Evolutionary conservation across 169 alveolate genomes (phyloP), one percentile per base, ranked within the genome.

Genomic region (Plasmodium relictum): DNA sequence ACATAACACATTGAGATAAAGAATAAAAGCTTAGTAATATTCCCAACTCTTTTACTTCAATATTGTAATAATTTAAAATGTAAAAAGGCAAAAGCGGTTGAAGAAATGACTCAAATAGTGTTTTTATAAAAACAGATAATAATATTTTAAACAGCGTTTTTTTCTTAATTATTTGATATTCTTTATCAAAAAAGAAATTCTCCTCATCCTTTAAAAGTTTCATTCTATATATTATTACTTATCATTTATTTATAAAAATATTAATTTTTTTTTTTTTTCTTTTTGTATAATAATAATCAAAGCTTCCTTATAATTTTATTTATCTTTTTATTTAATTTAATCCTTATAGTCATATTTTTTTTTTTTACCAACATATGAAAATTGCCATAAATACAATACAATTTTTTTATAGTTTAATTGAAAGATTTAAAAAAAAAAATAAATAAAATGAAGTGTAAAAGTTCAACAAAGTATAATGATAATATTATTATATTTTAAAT

Each of bases 1-100:
- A 86, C 92, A 86, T 86, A 42, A 71, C 58, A 70, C 92, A 86
- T 86, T 86, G 92, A n/a, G 92, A 59, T 6, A 86, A 73, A 9
- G 92, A 86, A 71, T 86, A 86, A 58, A 86, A 70, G 6, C 92
- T 86, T 70, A 86, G 5, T 52, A 86, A 71, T 24, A 86, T 71
- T 4, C 92, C 92, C 31, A 86, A 59, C 14, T 71, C 92, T 65
- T 86, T 86, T 52, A 86, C 92, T 86, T 70, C 74, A 22, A 86
- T 86, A 39, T 86, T 56, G 26, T 86, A 86, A 31, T 86, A 86
- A 50, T 86, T 86, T 71, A 86, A 52, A 26, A 86, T 86, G 50
- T 70, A 86, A 52, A 58, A 86, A 24, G 92, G 92, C 9, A 86
- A 37, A 10, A 86, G 52, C 12, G 92, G 92, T 61, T 86, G 92